Percentiles rank a stretch among this genome's conserved stretches.
These are phyloP conservation scores for Penicillium simplicissimum DNA, from an alignment of 495 filamentous ascomycete genomes.

Conservation along the genomic window DNA sequence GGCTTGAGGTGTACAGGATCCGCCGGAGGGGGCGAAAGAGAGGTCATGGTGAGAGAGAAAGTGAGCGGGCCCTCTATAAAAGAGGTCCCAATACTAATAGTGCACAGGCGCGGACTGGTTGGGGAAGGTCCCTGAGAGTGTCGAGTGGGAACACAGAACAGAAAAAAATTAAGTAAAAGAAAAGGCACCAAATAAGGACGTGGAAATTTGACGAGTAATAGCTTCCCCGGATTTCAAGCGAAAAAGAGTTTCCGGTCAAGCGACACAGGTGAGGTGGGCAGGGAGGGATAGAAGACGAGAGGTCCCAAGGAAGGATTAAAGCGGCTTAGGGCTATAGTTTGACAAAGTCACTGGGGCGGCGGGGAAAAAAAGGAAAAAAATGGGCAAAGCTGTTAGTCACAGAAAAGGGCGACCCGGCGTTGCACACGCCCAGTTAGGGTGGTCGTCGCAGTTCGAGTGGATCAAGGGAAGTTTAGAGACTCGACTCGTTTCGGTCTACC, in stretches of 20 bases:
- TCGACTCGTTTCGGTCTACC: slow-evolving; percentile 5
- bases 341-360: slow-evolving; percentile 22
- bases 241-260: slow-evolving; percentile 27
- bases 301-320: not conserved
- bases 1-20: slow-evolving; percentile 27
- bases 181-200: slow-evolving; percentile 16
- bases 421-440: slow-evolving; percentile 16
- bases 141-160: slow-evolving; percentile 17
- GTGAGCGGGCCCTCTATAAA: slow-evolving; percentile 40
- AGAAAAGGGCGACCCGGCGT: slow-evolving; percentile 40
- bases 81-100: slow-evolving; percentile 22
- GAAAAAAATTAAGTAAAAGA: slow-evolving; percentile 18
- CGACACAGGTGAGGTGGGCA: slow-evolving; percentile 1
- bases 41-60: slow-evolving; percentile 36
- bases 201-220: slow-evolving; percentile 25
- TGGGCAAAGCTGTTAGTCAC: slow-evolving; percentile 49
- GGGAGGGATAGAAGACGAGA: not conserved
- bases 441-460: slow-evolving; percentile 1
- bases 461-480: not conserved
- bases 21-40: slow-evolving; percentile 26
- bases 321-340: slow-evolving; percentile 11
- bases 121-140: slow-evolving; percentile 22
- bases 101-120: slow-evolving; percentile 16
- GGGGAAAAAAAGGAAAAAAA: slow-evolving; percentile 22
- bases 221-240: slow-evolving; percentile 43